phyloP scores from a whole-genome alignment of 2,329 filamentous ascomycete genomes.

The Cladophialophora chaetospira region DNA sequence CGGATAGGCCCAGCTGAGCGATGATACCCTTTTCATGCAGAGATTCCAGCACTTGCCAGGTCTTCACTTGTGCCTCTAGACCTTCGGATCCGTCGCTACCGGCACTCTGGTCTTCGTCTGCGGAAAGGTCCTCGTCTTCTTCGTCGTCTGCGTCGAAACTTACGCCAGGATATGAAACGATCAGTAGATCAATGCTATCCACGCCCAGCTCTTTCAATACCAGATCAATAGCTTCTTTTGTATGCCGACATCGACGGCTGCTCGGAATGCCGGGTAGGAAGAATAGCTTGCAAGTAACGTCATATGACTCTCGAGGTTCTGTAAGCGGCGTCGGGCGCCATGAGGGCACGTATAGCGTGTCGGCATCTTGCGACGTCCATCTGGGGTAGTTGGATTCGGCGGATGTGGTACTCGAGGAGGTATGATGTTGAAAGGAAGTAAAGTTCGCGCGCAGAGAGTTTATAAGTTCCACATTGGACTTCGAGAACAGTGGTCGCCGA shows the following conservation, averaged over 20 bases:
- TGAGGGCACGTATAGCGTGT: conserved; percentile 72
- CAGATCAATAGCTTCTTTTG: conserved; percentile 74
- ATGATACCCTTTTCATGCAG: conserved; percentile 72
- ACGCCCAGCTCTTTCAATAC: conserved; percentile 80
- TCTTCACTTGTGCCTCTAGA: conserved; percentile 66
- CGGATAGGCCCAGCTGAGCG: conserved; percentile 77
- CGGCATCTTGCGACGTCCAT: conserved; percentile 70
- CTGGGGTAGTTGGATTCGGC: conserved; percentile 33
- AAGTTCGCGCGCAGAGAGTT: conserved; percentile 87
- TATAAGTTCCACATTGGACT: conserved; percentile 91
- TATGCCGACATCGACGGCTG: conserved; percentile 67
- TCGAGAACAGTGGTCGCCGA: conserved; percentile 72
- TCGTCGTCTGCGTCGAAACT: conserved; percentile 92
- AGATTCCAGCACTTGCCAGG: conserved; percentile 68
- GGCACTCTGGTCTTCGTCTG: conserved; percentile 54
- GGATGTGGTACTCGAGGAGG: conserved; percentile 10
- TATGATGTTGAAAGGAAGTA: conserved; percentile 63
- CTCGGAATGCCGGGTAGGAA: conserved; percentile 74
- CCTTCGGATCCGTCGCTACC: conserved; percentile 51
- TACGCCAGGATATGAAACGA: conserved; percentile 89
- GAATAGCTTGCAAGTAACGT: conserved; percentile 95
- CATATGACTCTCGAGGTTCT: conserved; percentile 83
- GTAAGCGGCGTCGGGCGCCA: conserved; percentile 72
- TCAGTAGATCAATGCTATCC: conserved; percentile 77
- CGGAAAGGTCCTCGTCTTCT: conserved; percentile 59